Percentiles rank a stretch among this genome's conserved stretches.
Conservation (phyloP, 1,284 basidiomycete species). For the Ustanciosporium gigantosporum region DNA sequence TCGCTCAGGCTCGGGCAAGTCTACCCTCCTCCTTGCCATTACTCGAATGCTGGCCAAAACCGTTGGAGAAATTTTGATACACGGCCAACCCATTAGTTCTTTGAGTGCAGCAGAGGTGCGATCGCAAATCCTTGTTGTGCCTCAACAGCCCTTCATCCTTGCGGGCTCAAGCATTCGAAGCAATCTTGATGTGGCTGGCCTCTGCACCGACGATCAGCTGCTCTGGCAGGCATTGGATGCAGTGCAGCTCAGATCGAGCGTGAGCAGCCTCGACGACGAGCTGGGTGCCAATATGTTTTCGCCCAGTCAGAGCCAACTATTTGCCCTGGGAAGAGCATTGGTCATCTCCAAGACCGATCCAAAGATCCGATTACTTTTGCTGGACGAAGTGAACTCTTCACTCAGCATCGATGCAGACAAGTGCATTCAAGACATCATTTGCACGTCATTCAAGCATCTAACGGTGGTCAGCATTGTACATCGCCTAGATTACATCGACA, state of each 20-base stretch:
- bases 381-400: background rate
- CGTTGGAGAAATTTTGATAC: background rate
- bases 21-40: constrained; percentile 68
- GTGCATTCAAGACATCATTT: background rate
- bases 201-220: background rate
- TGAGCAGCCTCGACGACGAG: background rate
- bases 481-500: background rate
- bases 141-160: background rate
- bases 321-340: background rate
- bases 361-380: background rate
- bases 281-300: background rate
- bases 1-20: constrained; percentile 87
- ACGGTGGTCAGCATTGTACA: background rate
- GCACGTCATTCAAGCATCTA: background rate
- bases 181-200: background rate
- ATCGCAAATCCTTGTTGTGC: background rate
- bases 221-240: background rate
- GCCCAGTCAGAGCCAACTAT: background rate
- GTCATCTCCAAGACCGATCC: background rate
- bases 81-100: background rate
- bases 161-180: background rate
- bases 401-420: background rate
- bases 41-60: background rate
- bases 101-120: background rate
- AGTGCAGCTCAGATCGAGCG: background rate